Percentiles rank a stretch among this genome's conserved stretches.
These are phyloP conservation scores for Populus tomentosa DNA, from an alignment of 441 rosid species.

Conservation along the genomic window DNA sequence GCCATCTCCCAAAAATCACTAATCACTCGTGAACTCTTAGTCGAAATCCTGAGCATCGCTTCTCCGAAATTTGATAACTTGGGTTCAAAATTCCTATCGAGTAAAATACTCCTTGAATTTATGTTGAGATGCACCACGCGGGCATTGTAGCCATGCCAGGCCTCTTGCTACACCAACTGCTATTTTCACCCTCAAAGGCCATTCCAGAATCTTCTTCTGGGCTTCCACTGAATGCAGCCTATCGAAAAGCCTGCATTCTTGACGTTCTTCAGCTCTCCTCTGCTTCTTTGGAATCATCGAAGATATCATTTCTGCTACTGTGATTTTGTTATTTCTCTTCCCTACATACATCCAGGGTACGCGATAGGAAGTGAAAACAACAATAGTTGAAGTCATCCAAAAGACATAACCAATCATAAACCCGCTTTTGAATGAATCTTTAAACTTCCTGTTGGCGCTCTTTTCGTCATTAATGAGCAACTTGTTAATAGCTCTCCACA, in stretches of 20 bases:
- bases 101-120: conserved; percentile 19
- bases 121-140: conserved; percentile 18
- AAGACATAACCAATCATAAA: conserved; percentile 18
- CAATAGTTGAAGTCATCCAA: neutral
- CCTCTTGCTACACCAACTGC: conserved; percentile 22
- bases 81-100: conserved; percentile 20
- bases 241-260: neutral
- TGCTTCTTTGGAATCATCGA: neutral
- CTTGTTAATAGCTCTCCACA: conserved; percentile 15
- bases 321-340: neutral
- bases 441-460: too few species aligned
- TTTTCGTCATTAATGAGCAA: too few species aligned
- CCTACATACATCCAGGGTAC: neutral
- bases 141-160: conserved; percentile 16
- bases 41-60: neutral
- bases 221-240: neutral
- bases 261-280: neutral
- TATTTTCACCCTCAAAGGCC: conserved; percentile 20
- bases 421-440: conserved; percentile 14
- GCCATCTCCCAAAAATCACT: neutral
- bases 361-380: neutral
- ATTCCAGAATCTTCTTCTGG: neutral
- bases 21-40: neutral
- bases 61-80: conserved; percentile 16
- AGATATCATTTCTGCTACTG: neutral